Conservation (phyloP, 2,329 filamentous ascomycete species). For the Epicoccum sorghinum region DNA sequence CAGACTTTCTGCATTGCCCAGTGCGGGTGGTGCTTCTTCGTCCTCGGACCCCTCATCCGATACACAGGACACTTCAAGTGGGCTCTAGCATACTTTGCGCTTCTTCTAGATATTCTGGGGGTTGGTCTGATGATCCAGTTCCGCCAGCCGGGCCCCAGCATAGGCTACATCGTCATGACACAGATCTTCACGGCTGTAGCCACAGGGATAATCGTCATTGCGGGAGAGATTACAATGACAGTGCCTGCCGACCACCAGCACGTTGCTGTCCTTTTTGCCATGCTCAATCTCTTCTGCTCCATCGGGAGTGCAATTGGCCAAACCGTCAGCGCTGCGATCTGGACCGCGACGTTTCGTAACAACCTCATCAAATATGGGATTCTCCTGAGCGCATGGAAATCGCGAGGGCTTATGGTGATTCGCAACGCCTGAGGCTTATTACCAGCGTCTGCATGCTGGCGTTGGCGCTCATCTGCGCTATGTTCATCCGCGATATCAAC, state of each 20-base stretch:
- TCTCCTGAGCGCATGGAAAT: constrained; percentile 53
- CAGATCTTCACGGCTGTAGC: constrained; percentile 33
- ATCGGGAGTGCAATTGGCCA: constrained; percentile 53
- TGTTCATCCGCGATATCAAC: constrained; percentile 57
- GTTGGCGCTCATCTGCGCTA: constrained; percentile 42
- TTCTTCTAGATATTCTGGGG: constrained; percentile 31
- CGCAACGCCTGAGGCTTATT: constrained; percentile 40
- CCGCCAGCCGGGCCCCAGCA: constrained; percentile 26
- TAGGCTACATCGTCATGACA: constrained; percentile 40
- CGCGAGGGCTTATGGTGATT: constrained; percentile 34
- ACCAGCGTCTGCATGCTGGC: constrained; percentile 32
- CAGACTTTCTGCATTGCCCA: constrained; percentile 42
- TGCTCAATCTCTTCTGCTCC: constrained; percentile 65
- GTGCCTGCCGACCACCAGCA: constrained; percentile 26
- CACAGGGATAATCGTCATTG: constrained; percentile 32
- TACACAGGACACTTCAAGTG: constrained; percentile 29
- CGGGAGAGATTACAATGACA: constrained; percentile 28
- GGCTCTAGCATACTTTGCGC: constrained; percentile 19
- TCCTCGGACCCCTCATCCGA: constrained; percentile 24
- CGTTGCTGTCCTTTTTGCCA: constrained; percentile 31
- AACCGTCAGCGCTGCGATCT: constrained; percentile 66
- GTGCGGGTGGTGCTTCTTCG: constrained; percentile 27
- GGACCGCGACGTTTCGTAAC: constrained; percentile 63
- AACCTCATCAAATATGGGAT: constrained; percentile 54
- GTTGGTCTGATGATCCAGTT: constrained; percentile 37